A percentile compares a stretch with the other conserved stretches of the same genome.
phyloP scores from a whole-genome alignment of 179 eudicot genomes.

The Camellia oleifera region DNA sequence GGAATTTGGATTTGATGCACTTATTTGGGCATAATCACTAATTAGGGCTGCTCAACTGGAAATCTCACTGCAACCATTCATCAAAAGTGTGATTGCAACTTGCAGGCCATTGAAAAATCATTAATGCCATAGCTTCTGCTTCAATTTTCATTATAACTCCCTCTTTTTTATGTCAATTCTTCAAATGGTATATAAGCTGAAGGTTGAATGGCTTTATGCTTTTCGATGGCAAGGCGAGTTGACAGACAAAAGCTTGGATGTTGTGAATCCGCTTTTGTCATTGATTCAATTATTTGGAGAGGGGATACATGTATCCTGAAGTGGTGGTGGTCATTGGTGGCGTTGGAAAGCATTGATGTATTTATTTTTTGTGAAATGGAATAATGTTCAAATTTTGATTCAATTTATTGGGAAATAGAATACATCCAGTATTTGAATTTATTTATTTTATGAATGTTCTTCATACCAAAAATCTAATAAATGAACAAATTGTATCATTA shows the following conservation, averaged over 20 bases:
- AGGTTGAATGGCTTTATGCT: too few species aligned
- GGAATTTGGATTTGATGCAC: constrained; percentile 77
- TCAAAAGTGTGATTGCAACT: neutral
- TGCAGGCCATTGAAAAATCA: neutral
- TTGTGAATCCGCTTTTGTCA: neutral
- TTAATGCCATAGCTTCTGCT: neutral
- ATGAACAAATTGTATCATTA: too few species aligned
- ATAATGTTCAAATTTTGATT: constrained; percentile 1
- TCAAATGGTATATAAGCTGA: too few species aligned
- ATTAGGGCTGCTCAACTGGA: neutral
- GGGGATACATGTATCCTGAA: neutral
- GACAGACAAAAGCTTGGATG: too few species aligned
- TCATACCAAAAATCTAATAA: too few species aligned
- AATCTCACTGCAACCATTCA: neutral
- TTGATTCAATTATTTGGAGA: constrained; percentile 13
- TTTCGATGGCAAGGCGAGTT: too few species aligned
- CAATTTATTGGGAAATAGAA: neutral
- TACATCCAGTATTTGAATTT: neutral
- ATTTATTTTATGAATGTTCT: too few species aligned
- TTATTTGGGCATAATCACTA: constrained; percentile 68
- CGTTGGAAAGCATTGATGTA: constrained; percentile 6
- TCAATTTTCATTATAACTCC: neutral
- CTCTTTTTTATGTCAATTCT: neutral
- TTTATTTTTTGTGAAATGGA: neutral
- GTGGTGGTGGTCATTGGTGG: neutral